Conservation (phyloP, 2,329 filamentous ascomycete genomes). For the Chaetomium globosum region DNA sequence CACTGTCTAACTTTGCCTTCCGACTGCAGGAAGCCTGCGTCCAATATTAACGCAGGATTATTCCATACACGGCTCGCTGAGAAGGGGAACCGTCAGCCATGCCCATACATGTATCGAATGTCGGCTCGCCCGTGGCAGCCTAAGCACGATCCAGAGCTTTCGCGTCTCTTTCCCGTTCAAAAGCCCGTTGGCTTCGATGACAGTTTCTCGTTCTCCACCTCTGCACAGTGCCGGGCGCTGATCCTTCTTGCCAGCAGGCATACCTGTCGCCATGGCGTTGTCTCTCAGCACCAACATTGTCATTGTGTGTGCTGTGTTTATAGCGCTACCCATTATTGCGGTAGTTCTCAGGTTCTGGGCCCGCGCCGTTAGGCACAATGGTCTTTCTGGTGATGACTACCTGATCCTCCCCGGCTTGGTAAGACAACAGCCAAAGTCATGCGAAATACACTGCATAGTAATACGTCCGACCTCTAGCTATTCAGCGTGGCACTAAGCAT, state of each 20-base stretch:
- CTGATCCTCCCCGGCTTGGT: slow-evolving; percentile 2
- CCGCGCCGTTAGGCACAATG: not conserved
- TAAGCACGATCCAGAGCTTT: not conserved
- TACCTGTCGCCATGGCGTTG: not conserved
- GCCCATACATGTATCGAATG: slow-evolving; percentile 2
- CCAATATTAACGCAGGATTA: not conserved
- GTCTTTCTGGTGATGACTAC: not conserved
- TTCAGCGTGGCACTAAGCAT: slow-evolving; percentile 1
- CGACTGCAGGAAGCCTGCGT: not conserved
- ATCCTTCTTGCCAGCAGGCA: not conserved
- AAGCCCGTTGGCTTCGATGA: not conserved
- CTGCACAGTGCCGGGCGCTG: not conserved
- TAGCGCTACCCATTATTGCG: not conserved
- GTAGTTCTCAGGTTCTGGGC: not conserved
- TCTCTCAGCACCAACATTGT: slow-evolving; percentile 6
- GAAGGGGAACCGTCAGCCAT: not conserved
- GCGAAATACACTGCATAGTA: not conserved
- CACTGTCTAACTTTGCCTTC: not conserved
- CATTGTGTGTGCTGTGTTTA: slow-evolving; percentile 4
- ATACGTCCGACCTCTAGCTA: not conserved
- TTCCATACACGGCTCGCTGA: not conserved
- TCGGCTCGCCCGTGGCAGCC: not conserved
- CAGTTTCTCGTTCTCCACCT: not conserved
- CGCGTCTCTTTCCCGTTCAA: not conserved
- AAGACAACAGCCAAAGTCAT: not conserved